Evolutionary conservation across 148 eudicot genomes (phyloP), one percentile per base, ranked within the genome.

Genomic region (Chenopodium berlandieri): DNA sequence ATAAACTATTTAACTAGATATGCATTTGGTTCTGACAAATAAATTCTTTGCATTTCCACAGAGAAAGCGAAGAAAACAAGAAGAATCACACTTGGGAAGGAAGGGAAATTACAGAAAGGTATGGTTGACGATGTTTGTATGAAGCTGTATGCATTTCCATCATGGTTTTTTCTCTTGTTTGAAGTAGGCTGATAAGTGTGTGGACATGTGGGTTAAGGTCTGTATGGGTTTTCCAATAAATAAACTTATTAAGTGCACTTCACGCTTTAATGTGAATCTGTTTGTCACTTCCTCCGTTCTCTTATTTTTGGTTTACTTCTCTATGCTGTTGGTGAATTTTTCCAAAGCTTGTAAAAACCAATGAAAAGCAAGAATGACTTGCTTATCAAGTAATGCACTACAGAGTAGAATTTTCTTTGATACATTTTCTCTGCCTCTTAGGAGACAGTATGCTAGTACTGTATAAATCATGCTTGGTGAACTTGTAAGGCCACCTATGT

Each of bases 61-160:
- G 86, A 84, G 86, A 76, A 87, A 87, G 75, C 83, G 89, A 23
- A 81, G 89, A 73, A 87, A 87, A 79, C 89, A 84, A 82, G 89
- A 84, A 52, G 89, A 87, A 60, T 76, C 83, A 37, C 72, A 70
- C 78, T 56, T 87, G 79, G 83, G 84, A 60, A 84, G 83, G 85
- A 87, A 87, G 83, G 89, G 83, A 77, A 84, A 47, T 82, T 82
- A 82, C 69, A 87, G 86, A 79, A 87, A 87, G 89, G 89, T 87
- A 87, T 82, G 73, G 32, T 50, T 78, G 34, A 54, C 47, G 16
- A 66, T 73, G 9, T 74, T 50, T 16, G 40, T 50, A 48, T 74
- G 34, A 48, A 23, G 10, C 73, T 44, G 70, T 62, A 27, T 32
- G 44, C 32, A 71, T 87, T 80, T 48, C 7, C 11, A 69, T 68